Conservation (phyloP, 2,329 filamentous ascomycete genomes). For the Cladophialophora exuberans region DNA sequence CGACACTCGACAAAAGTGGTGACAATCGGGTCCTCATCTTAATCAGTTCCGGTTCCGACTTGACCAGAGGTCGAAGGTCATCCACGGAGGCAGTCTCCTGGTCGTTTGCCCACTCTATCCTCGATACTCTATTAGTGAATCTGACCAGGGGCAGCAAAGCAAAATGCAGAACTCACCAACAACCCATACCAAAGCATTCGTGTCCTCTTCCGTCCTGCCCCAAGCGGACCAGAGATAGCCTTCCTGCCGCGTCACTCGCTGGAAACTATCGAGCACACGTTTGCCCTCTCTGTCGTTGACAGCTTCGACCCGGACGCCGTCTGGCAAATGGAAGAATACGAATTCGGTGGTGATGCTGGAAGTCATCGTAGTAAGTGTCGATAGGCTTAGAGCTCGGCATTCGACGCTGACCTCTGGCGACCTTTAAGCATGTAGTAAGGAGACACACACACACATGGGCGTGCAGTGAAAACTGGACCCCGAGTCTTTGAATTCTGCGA, state of each 20-base stretch:
- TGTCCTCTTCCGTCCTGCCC: constrained; percentile 8
- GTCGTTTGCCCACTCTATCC: not conserved
- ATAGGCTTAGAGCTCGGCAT: no score
- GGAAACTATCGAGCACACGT: not conserved
- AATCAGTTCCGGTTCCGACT: not conserved
- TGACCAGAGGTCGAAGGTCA: not conserved
- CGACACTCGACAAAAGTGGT: not conserved
- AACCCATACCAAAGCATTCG: not conserved
- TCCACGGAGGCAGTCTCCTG: not conserved
- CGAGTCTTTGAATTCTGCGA: no score
- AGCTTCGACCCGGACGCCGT: not conserved
- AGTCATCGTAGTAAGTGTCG: not conserved
- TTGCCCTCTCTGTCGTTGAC: not conserved
- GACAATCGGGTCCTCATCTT: not conserved
- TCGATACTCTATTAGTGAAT: not conserved
- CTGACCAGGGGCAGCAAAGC: not conserved
- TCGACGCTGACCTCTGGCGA: no score
- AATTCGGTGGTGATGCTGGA: not conserved
- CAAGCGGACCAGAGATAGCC: constrained; percentile 1
- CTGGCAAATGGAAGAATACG: not conserved
- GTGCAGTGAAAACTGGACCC: no score
- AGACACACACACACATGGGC: no score
- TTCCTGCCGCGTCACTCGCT: not conserved
- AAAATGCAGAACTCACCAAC: not conserved
- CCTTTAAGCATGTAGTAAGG: no score